Conservation (phyloP, 345 rosid genomes). For the Rhodamnia rubescens region DNA sequence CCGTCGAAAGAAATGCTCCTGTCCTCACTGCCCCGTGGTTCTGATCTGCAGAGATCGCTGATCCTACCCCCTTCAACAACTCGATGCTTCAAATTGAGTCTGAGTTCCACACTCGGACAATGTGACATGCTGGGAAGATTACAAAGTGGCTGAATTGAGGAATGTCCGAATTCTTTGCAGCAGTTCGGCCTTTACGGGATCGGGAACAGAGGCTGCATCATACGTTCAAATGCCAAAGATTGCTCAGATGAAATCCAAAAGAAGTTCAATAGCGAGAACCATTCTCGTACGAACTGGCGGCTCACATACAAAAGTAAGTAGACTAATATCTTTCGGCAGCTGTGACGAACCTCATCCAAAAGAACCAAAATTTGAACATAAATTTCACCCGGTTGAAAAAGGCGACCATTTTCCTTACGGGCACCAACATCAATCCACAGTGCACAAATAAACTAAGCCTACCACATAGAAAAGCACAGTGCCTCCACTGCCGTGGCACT, state of each 20-base stretch:
- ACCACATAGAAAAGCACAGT: neutral
- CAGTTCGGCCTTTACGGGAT: slow-evolving; percentile 40
- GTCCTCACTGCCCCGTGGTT: neutral
- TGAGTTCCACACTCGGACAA: neutral
- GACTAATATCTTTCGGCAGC: neutral
- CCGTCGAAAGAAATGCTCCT: neutral
- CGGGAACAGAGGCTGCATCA: slow-evolving; percentile 44
- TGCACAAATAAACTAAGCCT: neutral
- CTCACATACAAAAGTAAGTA: neutral
- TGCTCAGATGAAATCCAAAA: neutral
- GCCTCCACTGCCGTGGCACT: neutral
- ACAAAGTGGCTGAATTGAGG: slow-evolving; percentile 29
- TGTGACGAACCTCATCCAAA: neutral
- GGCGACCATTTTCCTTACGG: neutral
- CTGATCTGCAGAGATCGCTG: neutral
- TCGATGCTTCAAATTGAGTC: neutral
- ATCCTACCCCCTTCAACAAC: neutral
- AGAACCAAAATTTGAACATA: neutral
- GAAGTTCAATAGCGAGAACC: neutral
- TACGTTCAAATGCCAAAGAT: neutral
- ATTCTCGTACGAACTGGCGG: neutral
- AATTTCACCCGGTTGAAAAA: neutral
- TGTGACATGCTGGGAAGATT: neutral
- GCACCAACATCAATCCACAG: neutral
- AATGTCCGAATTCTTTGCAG: slow-evolving; percentile 39